Evolutionary conservation across 2,329 filamentous ascomycete genomes (phyloP).

Genomic region (Ilyonectria robusta): DNA sequence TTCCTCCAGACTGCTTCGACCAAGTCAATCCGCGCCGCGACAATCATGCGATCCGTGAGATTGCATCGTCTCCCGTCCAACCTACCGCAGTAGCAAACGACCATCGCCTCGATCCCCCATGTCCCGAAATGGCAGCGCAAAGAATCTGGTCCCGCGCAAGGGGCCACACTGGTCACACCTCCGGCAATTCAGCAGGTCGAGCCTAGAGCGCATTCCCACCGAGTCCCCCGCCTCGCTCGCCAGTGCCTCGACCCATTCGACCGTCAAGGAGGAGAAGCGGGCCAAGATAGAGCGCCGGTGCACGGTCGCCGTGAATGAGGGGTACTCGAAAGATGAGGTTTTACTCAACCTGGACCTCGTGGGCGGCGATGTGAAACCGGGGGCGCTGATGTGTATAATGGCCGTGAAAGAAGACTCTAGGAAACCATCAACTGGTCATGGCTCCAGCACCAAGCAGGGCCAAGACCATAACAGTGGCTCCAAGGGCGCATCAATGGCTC

Average conservation of each 20-base stretch:
- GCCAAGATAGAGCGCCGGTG: conserved; percentile 63
- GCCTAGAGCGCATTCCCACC: conserved; percentile 59
- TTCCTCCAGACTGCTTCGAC: conserved; percentile 29
- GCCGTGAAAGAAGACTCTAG: conserved; percentile 67
- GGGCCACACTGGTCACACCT: conserved; percentile 67
- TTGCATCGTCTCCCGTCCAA: conserved; percentile 36
- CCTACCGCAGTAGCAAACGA: conserved; percentile 38
- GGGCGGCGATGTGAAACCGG: conserved; percentile 73
- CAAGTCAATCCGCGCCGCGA: conserved; percentile 28
- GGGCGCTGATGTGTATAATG: conserved; percentile 81
- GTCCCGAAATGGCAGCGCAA: conserved; percentile 48
- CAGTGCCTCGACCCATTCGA: conserved; percentile 66
- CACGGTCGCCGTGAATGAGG: conserved; percentile 76
- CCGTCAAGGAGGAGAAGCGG: conserved; percentile 54
- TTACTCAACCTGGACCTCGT: conserved; percentile 83
- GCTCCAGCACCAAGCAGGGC: conserved; percentile 51
- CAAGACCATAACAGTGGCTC: conserved; percentile 47
- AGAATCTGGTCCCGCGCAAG: conserved; percentile 56
- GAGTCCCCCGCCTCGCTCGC: conserved; percentile 62
- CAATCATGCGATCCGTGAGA: conserved; percentile 44
- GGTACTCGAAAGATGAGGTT: conserved; percentile 83
- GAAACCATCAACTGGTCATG: conserved; percentile 51
- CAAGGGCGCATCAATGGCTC: conserved; percentile 38
- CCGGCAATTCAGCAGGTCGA: conserved; percentile 65
- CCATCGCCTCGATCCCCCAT: conserved; percentile 41